These are phyloP conservation scores for Botryotinia globosa DNA, from an alignment of 2,329 filamentous ascomycete genomes.

Conservation along the genomic window DNA sequence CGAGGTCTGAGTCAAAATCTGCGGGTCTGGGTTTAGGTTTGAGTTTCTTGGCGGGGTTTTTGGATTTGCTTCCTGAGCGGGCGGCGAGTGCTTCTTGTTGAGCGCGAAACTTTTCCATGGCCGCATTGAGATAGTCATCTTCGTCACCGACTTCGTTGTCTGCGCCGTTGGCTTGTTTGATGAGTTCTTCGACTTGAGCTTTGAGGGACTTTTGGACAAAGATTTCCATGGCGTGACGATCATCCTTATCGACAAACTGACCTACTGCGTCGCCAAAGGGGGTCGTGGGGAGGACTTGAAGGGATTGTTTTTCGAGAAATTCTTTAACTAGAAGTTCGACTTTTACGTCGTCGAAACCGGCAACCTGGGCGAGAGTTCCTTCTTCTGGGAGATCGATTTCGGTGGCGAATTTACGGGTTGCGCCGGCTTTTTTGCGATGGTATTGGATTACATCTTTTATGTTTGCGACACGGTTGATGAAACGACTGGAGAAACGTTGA, in stretches of 20 bases:
- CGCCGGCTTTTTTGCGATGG: conserved; percentile 76
- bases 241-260: conserved; percentile 92
- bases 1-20: conserved; percentile 84
- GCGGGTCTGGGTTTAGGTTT: conserved; percentile 73
- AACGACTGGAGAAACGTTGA: conserved; percentile 91
- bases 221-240: conserved; percentile 85
- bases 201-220: conserved; percentile 72
- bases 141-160: conserved; percentile 65
- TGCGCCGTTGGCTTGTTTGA: conserved; percentile 41
- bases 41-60: conserved; percentile 43
- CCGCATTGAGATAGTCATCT: conserved; percentile 66
- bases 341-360: conserved; percentile 68
- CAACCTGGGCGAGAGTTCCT: conserved; percentile 57
- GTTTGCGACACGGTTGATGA: conserved; percentile 87
- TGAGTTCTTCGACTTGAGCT: conserved; percentile 67
- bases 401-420: conserved; percentile 45
- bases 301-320: conserved; percentile 73
- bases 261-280: conserved; percentile 90
- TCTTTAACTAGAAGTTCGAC: conserved; percentile 87
- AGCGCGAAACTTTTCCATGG: conserved; percentile 71
- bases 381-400: conserved; percentile 60
- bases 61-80: conserved; percentile 53
- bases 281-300: conserved; percentile 90
- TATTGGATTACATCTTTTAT: conserved; percentile 92
- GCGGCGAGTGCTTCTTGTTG: conserved; percentile 68